Evolutionary conservation across 129 eudicot genomes (phyloP), one percentile per base, ranked within the genome.

Genomic region (carrot (Daucus carota)): DNA sequence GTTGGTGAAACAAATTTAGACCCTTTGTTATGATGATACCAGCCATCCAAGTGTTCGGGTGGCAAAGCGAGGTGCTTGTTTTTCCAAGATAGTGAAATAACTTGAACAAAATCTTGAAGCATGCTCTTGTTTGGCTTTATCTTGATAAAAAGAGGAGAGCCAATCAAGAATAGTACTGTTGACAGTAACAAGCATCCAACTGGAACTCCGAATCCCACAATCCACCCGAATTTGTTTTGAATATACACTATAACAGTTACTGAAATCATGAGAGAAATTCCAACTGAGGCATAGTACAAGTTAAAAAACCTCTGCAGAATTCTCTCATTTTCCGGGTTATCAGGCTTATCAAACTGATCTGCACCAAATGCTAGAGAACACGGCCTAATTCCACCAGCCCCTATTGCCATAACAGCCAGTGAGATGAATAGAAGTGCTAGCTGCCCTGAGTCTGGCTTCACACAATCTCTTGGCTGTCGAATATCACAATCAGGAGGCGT

Each of bases 281-380:
- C 89, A 7, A 84, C 82, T 10, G 86, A 81, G 46, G 87, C 92
- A 44, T 91, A 91, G 71, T 88, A 91, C 95, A 92, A 91, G 74
- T 76, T 87, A 80, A 91, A 91, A 43, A 85, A 91, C 8, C 84
- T 84, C 77, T 83, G 88, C 38, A 87, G 52, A 59, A 70, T 80
- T 82, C 87, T 85, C 13, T 79, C 67, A 65, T 89, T 92, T 32
- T 84, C 80, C 0, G 90, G 89, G 68, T 92, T 87, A 34, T 85
- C 82, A 1, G 89, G 87, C 41, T 80, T 80, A 65, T 87, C 90
- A 75, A 83, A 90, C 74, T 89, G 96, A 77, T 89, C 96, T 4
- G 96, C 96, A 24, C 96, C 96, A 73, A 89, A 89, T 31, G 91
- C 88, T 70, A 89, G 66, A 12, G 96, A 89, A 69, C 96, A 89